Conservation (phyloP, 108 stramenopile species). For the Hondaea fermentalgiana region DNA sequence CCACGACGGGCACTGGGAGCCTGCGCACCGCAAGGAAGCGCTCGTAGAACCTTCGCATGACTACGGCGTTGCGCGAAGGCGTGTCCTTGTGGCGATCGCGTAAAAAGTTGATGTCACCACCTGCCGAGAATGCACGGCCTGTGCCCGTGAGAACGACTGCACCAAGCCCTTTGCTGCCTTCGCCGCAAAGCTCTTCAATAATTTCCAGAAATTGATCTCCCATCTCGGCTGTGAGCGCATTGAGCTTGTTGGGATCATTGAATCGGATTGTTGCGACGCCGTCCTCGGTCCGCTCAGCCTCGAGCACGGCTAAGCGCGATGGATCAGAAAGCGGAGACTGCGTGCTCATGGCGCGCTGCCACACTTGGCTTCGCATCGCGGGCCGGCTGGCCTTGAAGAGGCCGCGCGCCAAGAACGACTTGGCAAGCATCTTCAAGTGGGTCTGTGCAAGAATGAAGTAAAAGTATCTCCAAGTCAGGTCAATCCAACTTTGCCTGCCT, state of each 20-base stretch:
- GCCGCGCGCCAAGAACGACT: too few relatives aligned
- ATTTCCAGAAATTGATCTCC: constrained; percentile 50
- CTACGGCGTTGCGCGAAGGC: constrained; percentile 51
- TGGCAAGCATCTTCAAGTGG: too few relatives aligned
- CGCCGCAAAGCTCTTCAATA: constrained; percentile 26
- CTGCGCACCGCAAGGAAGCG: constrained; percentile 59
- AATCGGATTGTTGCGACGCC: constrained; percentile 37
- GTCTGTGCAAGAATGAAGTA: too few relatives aligned
- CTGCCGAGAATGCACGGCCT: constrained; percentile 64
- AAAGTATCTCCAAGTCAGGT: too few relatives aligned
- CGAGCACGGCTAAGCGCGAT: neutral
- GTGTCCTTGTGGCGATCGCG: constrained; percentile 35
- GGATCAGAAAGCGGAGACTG: neutral
- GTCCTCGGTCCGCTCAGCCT: neutral
- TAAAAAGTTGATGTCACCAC: constrained; percentile 63
- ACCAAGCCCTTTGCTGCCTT: constrained; percentile 25
- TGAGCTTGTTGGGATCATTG: constrained; percentile 49
- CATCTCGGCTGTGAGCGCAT: constrained; percentile 67
- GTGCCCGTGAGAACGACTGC: constrained; percentile 56
- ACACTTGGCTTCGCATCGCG: too few relatives aligned
- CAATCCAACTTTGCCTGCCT: too few relatives aligned
- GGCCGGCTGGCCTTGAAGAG: too few relatives aligned
- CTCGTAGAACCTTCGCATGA: constrained; percentile 60
- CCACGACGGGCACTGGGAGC: constrained; percentile 61
- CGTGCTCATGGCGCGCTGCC: too few relatives aligned